Evolutionary conservation across 306 rosid genomes (phyloP), one percentile per base, ranked within the genome.

Genomic region (Quercus suber): DNA sequence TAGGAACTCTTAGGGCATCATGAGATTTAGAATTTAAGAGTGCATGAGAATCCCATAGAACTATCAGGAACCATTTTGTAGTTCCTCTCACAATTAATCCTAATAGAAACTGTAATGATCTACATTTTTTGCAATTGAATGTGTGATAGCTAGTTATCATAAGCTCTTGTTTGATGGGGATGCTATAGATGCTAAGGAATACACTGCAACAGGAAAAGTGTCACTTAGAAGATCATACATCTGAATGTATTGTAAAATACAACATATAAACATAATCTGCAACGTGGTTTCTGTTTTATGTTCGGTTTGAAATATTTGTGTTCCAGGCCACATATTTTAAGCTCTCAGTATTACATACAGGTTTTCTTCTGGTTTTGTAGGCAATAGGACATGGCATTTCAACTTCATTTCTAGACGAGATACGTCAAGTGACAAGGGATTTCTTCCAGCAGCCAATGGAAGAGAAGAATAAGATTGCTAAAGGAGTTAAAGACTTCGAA

Each of bases 321-420:
- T 52, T 25, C 19, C 59, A 28, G 30, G 64, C 37, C n/a, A 55
- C 19, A 13, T 28, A 21, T 23, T 28, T 55, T 13, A 55, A 55
- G 18, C 23, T 37, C 18, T 56, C 28, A 18, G 14, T 12, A 23
- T 1, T 70, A 35, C 13, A 68, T 27, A 41, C 7, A n/a, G 31
- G 11, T 60, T 77, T 74, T 9, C 14, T n/a, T 37, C 19, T 61
- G 65, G 31, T 56, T 37, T 61, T 69, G 71, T 76, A 87, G 88
- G 90, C 85, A 64, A 75, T 70, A 35, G 82, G 84, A 19, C 90
- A 82, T 80, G 88, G 88, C 51, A 74, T 73, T 49, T 28, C 85
- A 3, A 25, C 30, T 55, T 64, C 83, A 25, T 30, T 84, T 27
- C 70, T 87, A 55, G 84, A 82, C 4, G 57, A 79, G 75, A 78